Evolutionary conservation across 257 asterid genomes (phyloP).

Genomic region (Rhazya stricta): DNA sequence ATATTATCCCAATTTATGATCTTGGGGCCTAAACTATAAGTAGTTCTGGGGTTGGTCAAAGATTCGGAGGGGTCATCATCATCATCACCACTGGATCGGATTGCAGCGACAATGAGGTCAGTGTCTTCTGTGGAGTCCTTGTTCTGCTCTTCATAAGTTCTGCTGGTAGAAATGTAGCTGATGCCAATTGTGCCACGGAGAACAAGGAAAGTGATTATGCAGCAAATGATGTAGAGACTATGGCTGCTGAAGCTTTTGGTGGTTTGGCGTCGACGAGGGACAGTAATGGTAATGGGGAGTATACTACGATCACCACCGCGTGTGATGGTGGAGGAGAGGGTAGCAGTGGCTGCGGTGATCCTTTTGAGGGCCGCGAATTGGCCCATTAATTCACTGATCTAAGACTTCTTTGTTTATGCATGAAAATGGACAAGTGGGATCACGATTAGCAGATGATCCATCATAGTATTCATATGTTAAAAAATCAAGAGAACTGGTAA

Average conservation of each 20-base stretch:
- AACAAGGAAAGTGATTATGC: slow-evolving; percentile 40
- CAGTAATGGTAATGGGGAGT: not conserved
- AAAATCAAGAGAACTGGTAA: too few species aligned
- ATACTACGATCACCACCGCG: slow-evolving; percentile 15
- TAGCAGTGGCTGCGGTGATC: slow-evolving; percentile 16
- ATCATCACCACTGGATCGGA: slow-evolving; percentile 29
- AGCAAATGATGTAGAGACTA: slow-evolving; percentile 35
- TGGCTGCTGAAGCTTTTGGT: slow-evolving; percentile 22
- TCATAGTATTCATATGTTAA: not conserved
- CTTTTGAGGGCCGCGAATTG: slow-evolving; percentile 28
- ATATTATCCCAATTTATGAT: slow-evolving; percentile 32
- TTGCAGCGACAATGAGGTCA: slow-evolving; percentile 34
- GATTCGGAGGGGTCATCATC: slow-evolving; percentile 11
- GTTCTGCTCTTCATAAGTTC: slow-evolving; percentile 9
- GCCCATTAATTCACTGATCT: not conserved
- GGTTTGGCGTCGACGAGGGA: slow-evolving; percentile 23
- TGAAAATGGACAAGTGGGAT: not conserved
- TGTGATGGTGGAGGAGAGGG: slow-evolving; percentile 30
- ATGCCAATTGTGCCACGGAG: slow-evolving; percentile 46
- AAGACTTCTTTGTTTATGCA: not conserved
- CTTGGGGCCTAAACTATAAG: slow-evolving; percentile 38
- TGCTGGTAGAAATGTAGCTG: slow-evolving; percentile 18
- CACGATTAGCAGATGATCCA: not conserved
- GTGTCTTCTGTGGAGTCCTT: slow-evolving; percentile 17
- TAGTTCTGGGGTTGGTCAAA: slow-evolving; percentile 6